Base-by-base conservation (phyloP, 495 filamentous ascomycete genomes). In the Copromyces sp. region DNA sequence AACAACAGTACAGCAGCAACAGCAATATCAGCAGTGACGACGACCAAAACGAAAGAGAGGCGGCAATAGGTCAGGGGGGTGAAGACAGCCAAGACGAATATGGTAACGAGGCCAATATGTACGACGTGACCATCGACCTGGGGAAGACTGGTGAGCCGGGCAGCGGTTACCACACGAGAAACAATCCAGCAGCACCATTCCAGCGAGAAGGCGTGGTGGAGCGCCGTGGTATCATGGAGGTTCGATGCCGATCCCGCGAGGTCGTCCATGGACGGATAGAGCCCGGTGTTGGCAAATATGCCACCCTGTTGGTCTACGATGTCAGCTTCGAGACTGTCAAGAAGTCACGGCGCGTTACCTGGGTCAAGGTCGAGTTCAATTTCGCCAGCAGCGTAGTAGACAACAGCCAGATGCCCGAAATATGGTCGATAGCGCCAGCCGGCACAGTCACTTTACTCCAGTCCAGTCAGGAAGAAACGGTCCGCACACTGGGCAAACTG, bases 201-300 rank as follows among this genome's bases (percentile, higher is more conserved):
- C 74, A 79, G 47, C 76, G 77, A 39, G 35, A 70, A 37, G 76
- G 53, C 9, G 73, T 70, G 29, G 69, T 75, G 29, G 78, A 78
- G 44, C 78, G 75, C 7, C 73, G 71, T 29, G 78, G 76, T 11
- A 68, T 70, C 2, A 73, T 79, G 41, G 73, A 78, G 39, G 71
- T 78, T 38, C 75, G 69, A 7, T 79, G 78, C 77, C 68, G 37
- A 11, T 41, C 71, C 4, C 68, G 29, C 9, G 77, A 73, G 37
- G 72, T 78, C 7, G 41, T 79, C 16, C 76, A 79, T 70, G 78
- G 78, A 35, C 45, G 40, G 38, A 12, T 77, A 29, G n/a, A 47
- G n/a, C 44, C 44, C 17, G 44, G 44, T 1, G 2, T 20, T 20
- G 44, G 44, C n/a, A 47, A 47, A 47, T 20, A 47, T 3, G 69